Evolutionary conservation across 192 early-diverging fungal species (phyloP), one percentile per base, ranked within the genome.

Genomic region (Podochytrium sp.): DNA sequence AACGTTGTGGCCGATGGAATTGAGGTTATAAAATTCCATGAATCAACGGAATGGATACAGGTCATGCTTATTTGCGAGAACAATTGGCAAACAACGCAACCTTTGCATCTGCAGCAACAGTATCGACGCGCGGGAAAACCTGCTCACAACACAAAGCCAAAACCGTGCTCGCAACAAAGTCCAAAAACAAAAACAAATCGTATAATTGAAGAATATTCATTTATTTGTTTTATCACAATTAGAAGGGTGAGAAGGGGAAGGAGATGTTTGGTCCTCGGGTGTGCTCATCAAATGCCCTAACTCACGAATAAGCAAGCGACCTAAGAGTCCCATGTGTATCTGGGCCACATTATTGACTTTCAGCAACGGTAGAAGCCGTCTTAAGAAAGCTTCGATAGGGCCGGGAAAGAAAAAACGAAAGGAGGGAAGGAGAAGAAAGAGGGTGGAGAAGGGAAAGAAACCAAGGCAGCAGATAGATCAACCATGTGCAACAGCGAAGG

Each of bases 381-480:
- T 52, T 69, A 41, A 52, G 66, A 55, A 41, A 55, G 66, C 66
- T 69, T 69, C 66, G 66, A 69, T 69, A 51, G 66, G 66, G 66
- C 66, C 66, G 66, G 64, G 29, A 2, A 39, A 38, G 61, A 32
- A 1, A 34, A 66, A 57, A 7, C 10, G 7, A 29, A 57, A 32
- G 29, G 7, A 32, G 10, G 27, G 64, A 66, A n/a, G 4, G 27
- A 66, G 12, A 32, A 20, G 20, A 50, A 50, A 0, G 2, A 1
- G 0, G 43, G 1, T 18, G 34, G 63, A 65, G 20, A 50, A 47
- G 33, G 25, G 32, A 40, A 51, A 52, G 7, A 7, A 39, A 32
- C 7, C n/a, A 0, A 23, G 42, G 23, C 18, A 5, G 0, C 43
- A 29, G 30, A 20, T 10, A 57, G 10, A n/a, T 57, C n/a, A 49